Evolutionary conservation across 202 grass and related monocot species (phyloP).

Genomic region (Sporobolus alterniflorus): DNA sequence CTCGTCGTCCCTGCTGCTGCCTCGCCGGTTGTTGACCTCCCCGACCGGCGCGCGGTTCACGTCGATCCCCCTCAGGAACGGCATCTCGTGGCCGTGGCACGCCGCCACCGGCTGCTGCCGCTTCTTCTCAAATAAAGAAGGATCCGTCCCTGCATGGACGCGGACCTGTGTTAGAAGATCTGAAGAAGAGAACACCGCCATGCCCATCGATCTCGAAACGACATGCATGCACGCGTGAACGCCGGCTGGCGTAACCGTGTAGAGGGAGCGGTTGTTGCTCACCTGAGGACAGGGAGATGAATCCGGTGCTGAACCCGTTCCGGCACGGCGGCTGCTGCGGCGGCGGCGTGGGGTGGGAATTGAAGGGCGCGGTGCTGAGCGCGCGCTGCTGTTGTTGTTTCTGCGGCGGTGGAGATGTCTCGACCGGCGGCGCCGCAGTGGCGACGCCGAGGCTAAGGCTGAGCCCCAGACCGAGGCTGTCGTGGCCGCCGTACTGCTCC

Average conservation of each 20-base stretch:
- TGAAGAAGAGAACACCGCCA: not conserved
- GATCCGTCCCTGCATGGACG: conserved; percentile 40
- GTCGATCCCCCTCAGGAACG: conserved; percentile 76
- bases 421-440: conserved; percentile 11
- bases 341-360: not conserved
- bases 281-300: conserved; percentile 15
- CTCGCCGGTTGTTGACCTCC: not conserved
- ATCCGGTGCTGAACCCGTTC: not conserved
- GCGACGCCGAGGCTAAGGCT: conserved; percentile 71
- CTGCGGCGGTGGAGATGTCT: not conserved
- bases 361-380: conserved; percentile 15
- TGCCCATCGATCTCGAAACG: not conserved
- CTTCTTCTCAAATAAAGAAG: conserved; percentile 7
- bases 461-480: conserved; percentile 31
- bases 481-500: not conserved
- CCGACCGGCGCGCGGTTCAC: conserved; percentile 59
- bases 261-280: not conserved
- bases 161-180: not conserved
- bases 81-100: conserved; percentile 46
- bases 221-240: not conserved
- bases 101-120: not conserved
- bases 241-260: not conserved
- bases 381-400: conserved; percentile 28
- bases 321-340: conserved; percentile 10
- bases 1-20: conserved; percentile 60